Evolutionary conservation across 2,329 filamentous ascomycete genomes (phyloP), one percentile per base, ranked within the genome.

Genomic region (Cladosporium sp.): DNA sequence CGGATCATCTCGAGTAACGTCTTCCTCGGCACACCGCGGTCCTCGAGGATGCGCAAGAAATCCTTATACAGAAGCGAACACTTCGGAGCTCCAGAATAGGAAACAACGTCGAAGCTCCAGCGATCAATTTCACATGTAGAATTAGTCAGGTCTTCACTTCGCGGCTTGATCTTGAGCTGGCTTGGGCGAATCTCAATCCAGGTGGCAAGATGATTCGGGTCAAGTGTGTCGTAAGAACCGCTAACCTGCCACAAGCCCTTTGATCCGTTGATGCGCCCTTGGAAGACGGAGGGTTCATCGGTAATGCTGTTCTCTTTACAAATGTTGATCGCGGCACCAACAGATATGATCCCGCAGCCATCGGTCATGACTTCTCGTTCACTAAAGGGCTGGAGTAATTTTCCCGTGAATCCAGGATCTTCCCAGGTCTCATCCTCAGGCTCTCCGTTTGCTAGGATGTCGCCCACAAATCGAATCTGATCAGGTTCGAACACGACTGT

Each of bases 211-310:
- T 82, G 67, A 0, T 71, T 62, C 0, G 58, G 48, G 1, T 75
- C 68, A 1, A 68, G 68, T 0, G 65, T 66, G 20, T 79, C 74
- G 0, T 70, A 61, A 3, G 71, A 64, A 0, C 73, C 70, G 56
- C 85, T 82, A 4, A 85, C 66, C 41, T 85, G 75, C 87, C 86
- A 91, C 56, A 91, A 73, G 0, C 88, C 88, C 64, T 92, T 92
- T 0, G 85, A 85, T 15, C 84, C 80, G 8, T 82, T 85, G 30
- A 91, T 78, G 0, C 88, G 79, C 1, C 74, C 86, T 64, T 92
- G 88, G 40, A 85, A 83, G 0, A 77, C 83, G 29, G 80, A 79
- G 0, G 86, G 85, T 0, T 80, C 63, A n/a, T 78, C 73, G 0
- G 63, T 57, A 0, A 85, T 66, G 0, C 76, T n/a, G 71, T 0